Evolutionary conservation across 306 rosid species (phyloP), one percentile per base, ranked within the genome.

Genomic region (Cucumis sativus): DNA sequence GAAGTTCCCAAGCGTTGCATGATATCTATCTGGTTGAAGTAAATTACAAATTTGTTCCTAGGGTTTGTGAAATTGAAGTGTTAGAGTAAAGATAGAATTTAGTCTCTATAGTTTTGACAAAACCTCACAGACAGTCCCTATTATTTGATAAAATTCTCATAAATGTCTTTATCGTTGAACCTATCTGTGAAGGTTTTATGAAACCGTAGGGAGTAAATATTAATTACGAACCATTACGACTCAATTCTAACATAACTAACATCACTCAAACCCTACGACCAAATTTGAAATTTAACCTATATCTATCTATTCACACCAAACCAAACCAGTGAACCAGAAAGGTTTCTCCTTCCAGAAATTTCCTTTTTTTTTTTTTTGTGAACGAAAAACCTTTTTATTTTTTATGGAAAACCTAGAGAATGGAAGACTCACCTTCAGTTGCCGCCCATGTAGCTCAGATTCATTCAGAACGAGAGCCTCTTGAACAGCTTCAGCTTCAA

Each of bases 381-480:
- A 20, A 16, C 37, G 23, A 28, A 5, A 17, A 1, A 60, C 54
- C 54, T 3, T 47, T n/a, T 47, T 52, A 2, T 15, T 52, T 6
- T 16, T 52, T 52, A 6, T 6, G 57, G 57, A 52, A 16, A 15
- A 52, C 57, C 20, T 8, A 52, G 57, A 52, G 6, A 16, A 52
- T 16, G 37, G 12, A 74, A 8, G 79, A 56, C 23, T 81, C 20
- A 91, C 98, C 96, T 90, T 90, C 85, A 93, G 79, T 83, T 91
- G 98, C 65, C 97, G 92, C 49, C 97, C 94, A 57, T 93, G 98
- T 82, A 93, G 81, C 84, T 93, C 97, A 11, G 98, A 90, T 83
- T 91, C 98, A 76, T 77, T 87, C 79, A 91, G 86, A 69, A 79
- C 39, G 52, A 90, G 84, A 83, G 98, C 97, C 83, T 90, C 98